Evolutionary conservation across 495 filamentous ascomycete genomes (phyloP).

Genomic region (Aspergillus biplanus): DNA sequence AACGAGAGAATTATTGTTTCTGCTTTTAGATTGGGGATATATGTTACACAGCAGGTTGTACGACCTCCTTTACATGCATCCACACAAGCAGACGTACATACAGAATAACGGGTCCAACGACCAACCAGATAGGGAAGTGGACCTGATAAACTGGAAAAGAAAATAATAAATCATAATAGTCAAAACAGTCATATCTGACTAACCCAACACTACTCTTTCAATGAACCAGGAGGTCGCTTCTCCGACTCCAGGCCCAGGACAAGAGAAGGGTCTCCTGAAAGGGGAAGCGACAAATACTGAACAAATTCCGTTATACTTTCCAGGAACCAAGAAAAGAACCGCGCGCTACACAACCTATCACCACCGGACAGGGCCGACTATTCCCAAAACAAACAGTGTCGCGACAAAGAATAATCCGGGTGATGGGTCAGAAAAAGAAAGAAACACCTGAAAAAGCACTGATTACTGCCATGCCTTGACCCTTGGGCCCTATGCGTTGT

Average conservation of each 20-base stretch:
- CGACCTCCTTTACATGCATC: not conserved
- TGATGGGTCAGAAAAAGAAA: slow-evolving; percentile 21
- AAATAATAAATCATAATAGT: not conserved
- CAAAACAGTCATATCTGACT: not conserved
- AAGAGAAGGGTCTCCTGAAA: not conserved
- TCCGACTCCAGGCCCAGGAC: not conserved
- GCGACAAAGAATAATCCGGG: slow-evolving; percentile 13
- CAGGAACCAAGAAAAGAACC: slow-evolving; percentile 4
- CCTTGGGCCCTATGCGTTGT: slow-evolving; percentile 21
- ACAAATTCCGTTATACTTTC: not conserved
- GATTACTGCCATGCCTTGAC: slow-evolving; percentile 4
- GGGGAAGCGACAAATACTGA: not conserved
- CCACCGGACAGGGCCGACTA: slow-evolving; percentile 1
- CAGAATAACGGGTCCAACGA: slow-evolving; percentile 5
- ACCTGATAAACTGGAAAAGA: not conserved
- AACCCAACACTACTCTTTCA: not conserved
- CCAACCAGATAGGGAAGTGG: slow-evolving; percentile 2
- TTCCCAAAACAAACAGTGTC: slow-evolving; percentile 5
- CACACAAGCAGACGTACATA: slow-evolving; percentile 8
- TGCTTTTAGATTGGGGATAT: slow-evolving; percentile 6
- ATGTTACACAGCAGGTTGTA: slow-evolving; percentile 15
- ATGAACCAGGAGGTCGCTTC: not conserved
- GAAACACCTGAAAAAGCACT: slow-evolving; percentile 7
- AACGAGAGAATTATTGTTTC: slow-evolving; percentile 7
- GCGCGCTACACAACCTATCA: not conserved